Conservation (phyloP, 257 asterid genomes). For the Verbena officinalis region DNA sequence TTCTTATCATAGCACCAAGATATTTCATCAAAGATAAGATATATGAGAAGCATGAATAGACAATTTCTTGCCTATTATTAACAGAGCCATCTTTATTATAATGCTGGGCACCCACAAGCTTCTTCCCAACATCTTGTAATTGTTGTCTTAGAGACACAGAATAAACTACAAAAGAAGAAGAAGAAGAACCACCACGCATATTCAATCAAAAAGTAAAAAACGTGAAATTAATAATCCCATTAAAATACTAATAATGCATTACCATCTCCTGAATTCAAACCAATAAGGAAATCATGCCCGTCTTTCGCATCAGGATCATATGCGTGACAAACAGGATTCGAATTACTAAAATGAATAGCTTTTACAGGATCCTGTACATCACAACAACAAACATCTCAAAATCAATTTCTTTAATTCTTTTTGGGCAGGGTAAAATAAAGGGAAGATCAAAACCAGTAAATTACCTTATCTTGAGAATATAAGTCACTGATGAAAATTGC, state of each 20-base stretch:
- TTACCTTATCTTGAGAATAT: slow-evolving; percentile 82
- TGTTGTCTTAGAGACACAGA: slow-evolving; percentile 76
- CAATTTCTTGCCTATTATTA: slow-evolving; percentile 52
- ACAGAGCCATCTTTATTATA: slow-evolving; percentile 80
- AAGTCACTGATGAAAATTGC: slow-evolving; percentile 71
- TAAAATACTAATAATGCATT: no score
- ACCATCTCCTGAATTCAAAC: slow-evolving; percentile 80
- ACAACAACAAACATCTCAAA: slow-evolving; percentile 31
- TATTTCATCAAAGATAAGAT: background rate
- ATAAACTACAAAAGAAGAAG: slow-evolving; percentile 57
- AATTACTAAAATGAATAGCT: slow-evolving; percentile 66
- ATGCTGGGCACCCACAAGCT: slow-evolving; percentile 83
- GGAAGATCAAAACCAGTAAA: slow-evolving; percentile 20
- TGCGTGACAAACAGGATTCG: slow-evolving; percentile 77
- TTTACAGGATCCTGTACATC: slow-evolving; percentile 69
- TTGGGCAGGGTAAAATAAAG: background rate
- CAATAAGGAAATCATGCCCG: slow-evolving; percentile 83
- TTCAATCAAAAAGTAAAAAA: no score
- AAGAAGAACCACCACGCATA: slow-evolving; percentile 8
- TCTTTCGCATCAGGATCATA: slow-evolving; percentile 78
- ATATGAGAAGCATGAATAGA: slow-evolving; percentile 1
- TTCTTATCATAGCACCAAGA: background rate
- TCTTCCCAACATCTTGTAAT: slow-evolving; percentile 77
- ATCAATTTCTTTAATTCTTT: slow-evolving; percentile 10
- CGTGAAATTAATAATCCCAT: no score